Evolutionary conservation across 495 filamentous ascomycete genomes (phyloP).

Genomic region (Penicillium malachiteum): DNA sequence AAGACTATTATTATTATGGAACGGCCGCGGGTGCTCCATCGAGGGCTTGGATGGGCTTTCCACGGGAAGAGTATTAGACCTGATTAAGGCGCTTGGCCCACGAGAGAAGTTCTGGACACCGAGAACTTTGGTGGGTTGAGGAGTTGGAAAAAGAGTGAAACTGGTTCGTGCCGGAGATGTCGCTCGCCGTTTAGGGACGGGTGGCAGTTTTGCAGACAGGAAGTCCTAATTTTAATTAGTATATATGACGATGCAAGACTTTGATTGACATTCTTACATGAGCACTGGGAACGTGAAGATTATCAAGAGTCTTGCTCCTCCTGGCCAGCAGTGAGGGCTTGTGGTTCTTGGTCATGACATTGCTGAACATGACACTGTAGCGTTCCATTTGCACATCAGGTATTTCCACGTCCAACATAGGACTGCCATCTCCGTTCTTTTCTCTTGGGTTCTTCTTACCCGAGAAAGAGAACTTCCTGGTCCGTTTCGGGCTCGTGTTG

Average conservation of each 20-base stretch:
- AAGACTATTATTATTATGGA: slow-evolving; percentile 11
- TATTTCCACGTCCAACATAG: slow-evolving; percentile 72
- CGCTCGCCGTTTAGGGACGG: slow-evolving; percentile 45
- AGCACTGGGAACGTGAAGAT: slow-evolving; percentile 50
- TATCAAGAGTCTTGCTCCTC: slow-evolving; percentile 67
- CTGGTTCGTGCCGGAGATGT: slow-evolving; percentile 59
- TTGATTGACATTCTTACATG: too few species aligned
- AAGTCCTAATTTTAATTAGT: slow-evolving; percentile 16
- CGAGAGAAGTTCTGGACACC: slow-evolving; percentile 36
- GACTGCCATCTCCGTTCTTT: slow-evolving; percentile 11
- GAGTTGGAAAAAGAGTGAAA: slow-evolving; percentile 64
- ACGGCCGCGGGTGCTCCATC: slow-evolving; percentile 5
- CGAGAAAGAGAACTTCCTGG: slow-evolving; percentile 19
- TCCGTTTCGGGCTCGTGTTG: slow-evolving; percentile 7
- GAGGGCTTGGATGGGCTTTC: slow-evolving; percentile 17
- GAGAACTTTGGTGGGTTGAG: slow-evolving; percentile 35
- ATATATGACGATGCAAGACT: too few species aligned
- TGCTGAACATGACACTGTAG: slow-evolving; percentile 93
- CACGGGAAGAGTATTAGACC: slow-evolving; percentile 61
- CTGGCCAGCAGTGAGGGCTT: slow-evolving; percentile 56
- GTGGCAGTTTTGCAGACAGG: slow-evolving; percentile 16
- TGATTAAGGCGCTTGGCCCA: slow-evolving; percentile 47
- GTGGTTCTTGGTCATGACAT: slow-evolving; percentile 56
- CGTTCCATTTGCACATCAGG: slow-evolving; percentile 78
- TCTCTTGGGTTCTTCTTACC: slow-evolving; percentile 12